Evolutionary conservation across 208 protist genomes (phyloP).

Genomic region (Leishmania martiniquensis): DNA sequence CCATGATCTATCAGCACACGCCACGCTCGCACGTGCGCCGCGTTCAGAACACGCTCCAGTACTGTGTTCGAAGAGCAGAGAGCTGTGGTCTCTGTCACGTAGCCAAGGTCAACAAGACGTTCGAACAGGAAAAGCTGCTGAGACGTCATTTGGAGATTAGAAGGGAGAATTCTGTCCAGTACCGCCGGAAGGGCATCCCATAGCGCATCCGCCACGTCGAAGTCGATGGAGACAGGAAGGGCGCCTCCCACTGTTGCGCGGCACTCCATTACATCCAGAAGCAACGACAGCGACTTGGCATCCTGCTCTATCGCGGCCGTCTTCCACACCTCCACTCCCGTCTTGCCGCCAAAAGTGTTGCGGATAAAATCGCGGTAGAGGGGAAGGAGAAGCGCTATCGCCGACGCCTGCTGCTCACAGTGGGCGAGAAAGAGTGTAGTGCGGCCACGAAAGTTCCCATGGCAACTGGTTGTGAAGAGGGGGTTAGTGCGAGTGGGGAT

Average conservation of each 20-base stretch:
- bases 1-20: conserved; percentile 17
- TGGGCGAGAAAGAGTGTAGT: conserved; percentile 60
- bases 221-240: conserved; percentile 17
- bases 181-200: conserved; percentile 23
- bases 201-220: conserved; percentile 22
- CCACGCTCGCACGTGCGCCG: conserved; percentile 27
- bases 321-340: conserved; percentile 14
- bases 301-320: conserved; percentile 13
- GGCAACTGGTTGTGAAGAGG: neutral
- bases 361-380: conserved; percentile 9
- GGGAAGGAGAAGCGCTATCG: conserved; percentile 17
- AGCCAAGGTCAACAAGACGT: conserved; percentile 33
- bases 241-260: neutral
- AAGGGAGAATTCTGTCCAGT: conserved; percentile 26
- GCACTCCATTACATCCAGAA: conserved; percentile 59
- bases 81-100: conserved; percentile 11
- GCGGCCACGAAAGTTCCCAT: conserved; percentile 22
- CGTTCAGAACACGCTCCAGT: conserved; percentile 30
- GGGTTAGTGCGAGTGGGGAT: conserved; percentile 16
- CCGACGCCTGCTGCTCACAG: conserved; percentile 32
- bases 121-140: conserved; percentile 43
- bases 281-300: conserved; percentile 26
- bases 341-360: conserved; percentile 3
- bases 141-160: conserved; percentile 20
- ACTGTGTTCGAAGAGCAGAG: conserved; percentile 21